Evolutionary conservation across 1,284 basidiomycete genomes (phyloP).

Genomic region (Ceratobasidium sp.): DNA sequence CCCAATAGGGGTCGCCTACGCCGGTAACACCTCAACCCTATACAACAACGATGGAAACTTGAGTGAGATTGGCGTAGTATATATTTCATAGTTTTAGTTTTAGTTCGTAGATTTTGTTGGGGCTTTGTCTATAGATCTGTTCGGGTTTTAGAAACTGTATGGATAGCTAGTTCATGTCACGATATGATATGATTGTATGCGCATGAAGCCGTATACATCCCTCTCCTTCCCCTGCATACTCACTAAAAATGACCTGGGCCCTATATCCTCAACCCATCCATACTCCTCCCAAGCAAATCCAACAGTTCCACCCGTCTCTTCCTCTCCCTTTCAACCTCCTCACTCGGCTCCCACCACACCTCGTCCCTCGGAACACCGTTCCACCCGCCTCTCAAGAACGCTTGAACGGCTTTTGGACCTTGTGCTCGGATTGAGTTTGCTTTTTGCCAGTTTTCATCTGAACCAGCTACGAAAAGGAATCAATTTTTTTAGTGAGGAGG

Average conservation of each 20-base stretch:
- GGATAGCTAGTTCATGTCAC: too few relatives aligned
- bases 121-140: neutral
- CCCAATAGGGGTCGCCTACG: constrained; percentile 12
- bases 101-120: too few relatives aligned
- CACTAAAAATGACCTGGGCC: too few relatives aligned
- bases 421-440: constrained; percentile 14
- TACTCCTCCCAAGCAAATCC: constrained; percentile 23
- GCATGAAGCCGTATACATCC: too few relatives aligned
- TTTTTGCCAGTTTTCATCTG: constrained; percentile 19
- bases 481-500: neutral
- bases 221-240: too few relatives aligned
- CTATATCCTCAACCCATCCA: constrained; percentile 39
- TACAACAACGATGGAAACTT: constrained; percentile 41
- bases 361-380: constrained; percentile 42
- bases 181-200: too few relatives aligned
- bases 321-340: constrained; percentile 44
- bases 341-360: constrained; percentile 38
- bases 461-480: neutral
- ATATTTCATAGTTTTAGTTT: neutral
- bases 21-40: constrained; percentile 31
- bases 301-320: constrained; percentile 37
- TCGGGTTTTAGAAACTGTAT: neutral
- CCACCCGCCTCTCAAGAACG: constrained; percentile 48
- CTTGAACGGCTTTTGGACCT: constrained; percentile 34
- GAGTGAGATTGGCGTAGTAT: constrained; percentile 11